Percentiles rank a stretch among this genome's conserved stretches.
Conservation (phyloP, 2,329 filamentous ascomycete genomes). For the Diaporthe ampelina region DNA sequence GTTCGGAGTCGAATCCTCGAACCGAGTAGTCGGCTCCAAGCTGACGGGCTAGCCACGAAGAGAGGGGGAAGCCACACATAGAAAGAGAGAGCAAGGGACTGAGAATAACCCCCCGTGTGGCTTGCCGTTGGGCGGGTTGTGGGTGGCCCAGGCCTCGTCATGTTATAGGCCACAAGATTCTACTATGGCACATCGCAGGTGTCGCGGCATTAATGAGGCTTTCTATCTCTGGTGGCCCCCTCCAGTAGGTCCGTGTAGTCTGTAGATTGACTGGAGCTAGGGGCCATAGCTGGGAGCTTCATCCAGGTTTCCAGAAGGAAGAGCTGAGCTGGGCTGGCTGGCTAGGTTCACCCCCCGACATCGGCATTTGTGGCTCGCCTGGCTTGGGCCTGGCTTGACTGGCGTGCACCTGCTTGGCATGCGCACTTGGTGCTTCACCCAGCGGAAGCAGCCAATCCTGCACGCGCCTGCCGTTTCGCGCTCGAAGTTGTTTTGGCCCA, state of each 20-base stretch:
- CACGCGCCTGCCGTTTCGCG: slow-evolving; percentile 36
- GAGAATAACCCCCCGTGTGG: background rate
- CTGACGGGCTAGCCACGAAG: background rate
- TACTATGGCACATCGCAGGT: background rate
- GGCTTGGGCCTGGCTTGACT: background rate
- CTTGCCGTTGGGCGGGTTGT: background rate
- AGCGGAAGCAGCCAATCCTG: slow-evolving; percentile 34
- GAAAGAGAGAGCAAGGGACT: background rate
- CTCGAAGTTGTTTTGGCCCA: slow-evolving; percentile 33
- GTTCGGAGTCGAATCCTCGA: background rate
- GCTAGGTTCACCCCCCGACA: slow-evolving; percentile 35
- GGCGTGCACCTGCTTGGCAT: slow-evolving; percentile 12
- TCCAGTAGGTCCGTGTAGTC: background rate
- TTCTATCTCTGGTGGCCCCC: slow-evolving; percentile 18
- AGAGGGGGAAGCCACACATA: background rate
- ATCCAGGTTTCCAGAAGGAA: slow-evolving; percentile 23
- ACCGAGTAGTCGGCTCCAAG: background rate
- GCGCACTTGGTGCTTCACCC: slow-evolving; percentile 32
- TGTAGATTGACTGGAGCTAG: slow-evolving; percentile 7
- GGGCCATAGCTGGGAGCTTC: slow-evolving; percentile 13
- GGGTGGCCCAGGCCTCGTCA: background rate
- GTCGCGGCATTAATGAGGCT: slow-evolving; percentile 30
- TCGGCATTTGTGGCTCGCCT: slow-evolving; percentile 5
- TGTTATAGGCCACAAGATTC: slow-evolving; percentile 13
- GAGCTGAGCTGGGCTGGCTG: background rate